Base-by-base conservation (phyloP, 345 rosid genomes). In the Populus simonii region DNA sequence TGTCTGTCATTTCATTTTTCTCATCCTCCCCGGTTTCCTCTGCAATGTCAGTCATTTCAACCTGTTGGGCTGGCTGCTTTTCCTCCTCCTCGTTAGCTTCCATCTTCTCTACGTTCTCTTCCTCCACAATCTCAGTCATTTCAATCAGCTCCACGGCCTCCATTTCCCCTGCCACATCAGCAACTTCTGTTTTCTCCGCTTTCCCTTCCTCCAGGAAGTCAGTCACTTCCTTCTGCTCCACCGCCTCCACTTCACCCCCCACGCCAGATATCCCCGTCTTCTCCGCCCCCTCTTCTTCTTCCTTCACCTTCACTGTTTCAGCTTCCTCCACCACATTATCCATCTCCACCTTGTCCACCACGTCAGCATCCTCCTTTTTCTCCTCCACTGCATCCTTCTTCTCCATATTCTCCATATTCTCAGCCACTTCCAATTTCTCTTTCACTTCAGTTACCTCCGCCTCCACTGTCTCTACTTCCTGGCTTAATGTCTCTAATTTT, bases 81-180 rank as follows among this genome's bases (percentile, higher is more conserved):
- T 65, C 65, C 29, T 1, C 69, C 38, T 45, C 71, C 16, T 59
- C 74, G 18, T 31, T 29, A 16, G 5, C 69, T 41, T 29, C 68
- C 25, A 23, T 49, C 49, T 18, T 65, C 39, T 59, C 23, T 41
- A 45, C 66, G 31, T 72, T 36, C 6, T 29, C 83, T 68, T 77
- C 86, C 67, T 82, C 88, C 29, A 22, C 74, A 25, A 33, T 81
- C 66, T 79, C 82, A 55, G 45, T 79, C 78, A 76, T 76, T 70
- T 45, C 80, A 15, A 71, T 80, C 70, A 66, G 84, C 31, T 87
- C 82, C 69, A 20, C 81, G 38, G 36, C 68, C 20, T 61, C 70
- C 43, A 7, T 23, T 41, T 70, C 82, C 31, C 79, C 76, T 29
- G 29, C 71, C 38, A 72, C 63, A 22, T 27, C 74, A 1, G 25